Evolutionary conservation across 129 eudicot species (phyloP).

Genomic region (sunflower (Helianthus annuus)): DNA sequence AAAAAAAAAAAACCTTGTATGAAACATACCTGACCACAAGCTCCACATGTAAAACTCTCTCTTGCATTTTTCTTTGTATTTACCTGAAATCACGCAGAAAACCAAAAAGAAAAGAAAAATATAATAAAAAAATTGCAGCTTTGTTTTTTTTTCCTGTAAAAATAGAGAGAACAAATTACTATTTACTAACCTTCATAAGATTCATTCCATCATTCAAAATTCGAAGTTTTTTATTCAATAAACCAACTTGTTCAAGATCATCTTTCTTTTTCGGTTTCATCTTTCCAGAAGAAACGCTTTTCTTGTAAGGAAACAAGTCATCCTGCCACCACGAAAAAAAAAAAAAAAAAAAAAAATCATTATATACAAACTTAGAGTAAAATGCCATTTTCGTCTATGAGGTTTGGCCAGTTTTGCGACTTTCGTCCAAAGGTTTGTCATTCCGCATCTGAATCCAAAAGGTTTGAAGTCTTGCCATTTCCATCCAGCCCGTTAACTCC

Average conservation of each 20-base stretch:
- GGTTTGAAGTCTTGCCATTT: too few species aligned
- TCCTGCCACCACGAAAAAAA: conserved; percentile 53
- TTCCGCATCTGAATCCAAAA: too few species aligned
- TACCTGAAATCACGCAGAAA: conserved; percentile 42
- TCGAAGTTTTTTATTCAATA: conserved; percentile 68
- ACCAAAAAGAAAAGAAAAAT: neutral
- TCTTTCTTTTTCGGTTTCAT: conserved; percentile 64
- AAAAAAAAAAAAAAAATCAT: too few species aligned
- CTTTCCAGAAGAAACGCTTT: conserved; percentile 54
- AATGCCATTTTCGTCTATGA: too few species aligned
- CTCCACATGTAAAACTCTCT: conserved; percentile 92
- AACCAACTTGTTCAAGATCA: conserved; percentile 58
- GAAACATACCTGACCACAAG: conserved; percentile 90
- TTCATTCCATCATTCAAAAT: conserved; percentile 79
- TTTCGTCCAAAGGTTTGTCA: too few species aligned
- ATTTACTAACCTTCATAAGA: conserved; percentile 33
- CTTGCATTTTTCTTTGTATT: conserved; percentile 94
- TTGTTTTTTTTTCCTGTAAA: neutral
- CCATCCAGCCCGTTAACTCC: too few species aligned
- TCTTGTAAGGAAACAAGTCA: conserved; percentile 50
- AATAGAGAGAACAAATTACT: conserved; percentile 5
- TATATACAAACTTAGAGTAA: too few species aligned
- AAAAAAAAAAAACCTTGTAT: too few species aligned
- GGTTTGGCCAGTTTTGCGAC: too few species aligned
- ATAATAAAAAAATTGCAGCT: neutral